phyloP scores from a whole-genome alignment of 73 alveolate genomes.

The Paramecium biaurelia region DNA sequence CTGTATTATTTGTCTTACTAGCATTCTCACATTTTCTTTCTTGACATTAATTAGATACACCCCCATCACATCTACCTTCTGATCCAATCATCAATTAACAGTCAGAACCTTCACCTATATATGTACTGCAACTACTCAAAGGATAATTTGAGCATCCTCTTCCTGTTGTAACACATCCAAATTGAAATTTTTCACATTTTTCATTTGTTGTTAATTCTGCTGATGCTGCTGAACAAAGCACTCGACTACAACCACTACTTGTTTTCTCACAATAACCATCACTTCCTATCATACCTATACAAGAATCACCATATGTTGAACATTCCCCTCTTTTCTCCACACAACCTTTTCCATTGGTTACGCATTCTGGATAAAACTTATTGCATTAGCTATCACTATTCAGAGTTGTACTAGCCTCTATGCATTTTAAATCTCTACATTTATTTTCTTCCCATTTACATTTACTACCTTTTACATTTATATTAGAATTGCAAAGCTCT shows the following conservation, averaged over 20 bases:
- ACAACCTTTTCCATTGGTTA: constrained; percentile 23
- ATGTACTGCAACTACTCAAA: background rate
- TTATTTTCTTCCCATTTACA: background rate
- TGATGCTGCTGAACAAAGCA: constrained; percentile 8
- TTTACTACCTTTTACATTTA: background rate
- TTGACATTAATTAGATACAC: background rate
- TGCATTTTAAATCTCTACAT: background rate
- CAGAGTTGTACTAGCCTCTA: background rate
- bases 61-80: background rate
- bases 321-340: background rate
- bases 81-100: constrained; percentile 4
- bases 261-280: background rate
- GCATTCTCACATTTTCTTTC: background rate
- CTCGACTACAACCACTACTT: background rate
- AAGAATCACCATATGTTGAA: background rate
- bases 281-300: background rate
- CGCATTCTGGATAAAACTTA: background rate
- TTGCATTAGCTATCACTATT: background rate
- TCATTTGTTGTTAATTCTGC: background rate
- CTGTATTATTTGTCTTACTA: background rate
- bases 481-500: background rate
- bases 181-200: background rate
- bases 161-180: constrained; percentile 28
- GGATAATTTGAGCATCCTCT: background rate
- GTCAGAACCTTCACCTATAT: background rate